phyloP scores from a whole-genome alignment of 768 basidiomycete genomes.

The Boletus fagicola region DNA sequence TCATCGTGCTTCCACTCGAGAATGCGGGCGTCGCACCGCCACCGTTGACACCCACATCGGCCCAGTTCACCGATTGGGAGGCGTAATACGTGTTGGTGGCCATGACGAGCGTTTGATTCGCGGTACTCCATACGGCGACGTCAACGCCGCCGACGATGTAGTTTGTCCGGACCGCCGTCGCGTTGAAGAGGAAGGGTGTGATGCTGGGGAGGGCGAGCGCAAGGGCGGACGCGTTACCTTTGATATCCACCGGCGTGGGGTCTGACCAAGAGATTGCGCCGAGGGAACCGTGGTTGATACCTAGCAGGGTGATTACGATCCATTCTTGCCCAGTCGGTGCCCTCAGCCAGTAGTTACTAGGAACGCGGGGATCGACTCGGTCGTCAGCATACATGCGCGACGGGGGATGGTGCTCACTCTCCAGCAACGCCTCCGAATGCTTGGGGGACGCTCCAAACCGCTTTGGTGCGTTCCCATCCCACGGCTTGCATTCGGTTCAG shows the following conservation, averaged over 20 bases:
- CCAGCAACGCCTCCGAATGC: conserved; percentile 55
- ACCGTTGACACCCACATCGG: conserved; percentile 24
- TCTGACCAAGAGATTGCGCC: conserved; percentile 53
- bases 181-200: conserved; percentile 46
- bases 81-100: conserved; percentile 51
- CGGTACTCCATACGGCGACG: conserved; percentile 50
- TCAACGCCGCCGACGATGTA: conserved; percentile 44
- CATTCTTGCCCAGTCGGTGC: conserved; percentile 67
- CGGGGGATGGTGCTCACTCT: conserved; percentile 27
- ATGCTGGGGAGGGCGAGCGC: conserved; percentile 47
- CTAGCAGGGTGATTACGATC: conserved; percentile 60
- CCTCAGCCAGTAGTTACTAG: conserved; percentile 55
- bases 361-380: neutral
- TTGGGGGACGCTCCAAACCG: conserved; percentile 78
- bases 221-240: conserved; percentile 48
- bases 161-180: conserved; percentile 41
- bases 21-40: conserved; percentile 3
- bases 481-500: conserved; percentile 51
- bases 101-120: conserved; percentile 45
- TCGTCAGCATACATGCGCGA: neutral
- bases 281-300: conserved; percentile 66
- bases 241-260: conserved; percentile 52
- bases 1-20: conserved; percentile 10
- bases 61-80: conserved; percentile 33
- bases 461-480: conserved; percentile 66